phyloP scores from a whole-genome alignment of 345 rosid species.

The Pistacia integerrima region DNA sequence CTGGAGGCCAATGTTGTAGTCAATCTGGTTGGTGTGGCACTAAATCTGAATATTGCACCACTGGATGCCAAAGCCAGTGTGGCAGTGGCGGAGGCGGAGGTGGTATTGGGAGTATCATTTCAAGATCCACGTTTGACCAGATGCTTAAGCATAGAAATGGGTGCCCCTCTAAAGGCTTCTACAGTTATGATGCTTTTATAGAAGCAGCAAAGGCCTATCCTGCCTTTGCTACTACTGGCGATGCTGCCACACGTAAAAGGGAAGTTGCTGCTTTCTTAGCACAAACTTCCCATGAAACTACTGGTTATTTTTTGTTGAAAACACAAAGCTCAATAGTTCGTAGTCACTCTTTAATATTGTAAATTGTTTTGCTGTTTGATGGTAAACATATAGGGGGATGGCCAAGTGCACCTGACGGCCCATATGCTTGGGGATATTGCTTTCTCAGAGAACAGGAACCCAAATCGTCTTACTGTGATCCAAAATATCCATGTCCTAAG shows the following conservation, averaged over 20 bases:
- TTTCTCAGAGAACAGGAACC: conserved; percentile 50
- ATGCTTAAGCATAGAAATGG: conserved; percentile 58
- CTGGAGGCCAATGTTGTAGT: conserved; percentile 51
- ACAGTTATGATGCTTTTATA: conserved; percentile 65
- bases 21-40: conserved; percentile 56
- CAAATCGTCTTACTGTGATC: conserved; percentile 39
- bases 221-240: conserved; percentile 48
- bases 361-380: neutral
- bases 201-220: conserved; percentile 53
- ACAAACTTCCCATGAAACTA: conserved; percentile 72
- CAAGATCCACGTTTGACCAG: conserved; percentile 38
- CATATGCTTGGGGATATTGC: conserved; percentile 76
- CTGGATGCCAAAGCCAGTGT: conserved; percentile 70
- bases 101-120: conserved; percentile 35
- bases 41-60: conserved; percentile 37
- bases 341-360: neutral
- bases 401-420: conserved; percentile 65
- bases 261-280: conserved; percentile 73
- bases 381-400: conserved; percentile 40
- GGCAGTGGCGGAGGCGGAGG: conserved; percentile 16
- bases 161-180: conserved; percentile 62
- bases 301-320: conserved; percentile 24
- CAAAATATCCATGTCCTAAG: conserved; percentile 58
- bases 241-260: conserved; percentile 34
- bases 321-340: neutral